phyloP scores from a whole-genome alignment of 2,329 filamentous ascomycete genomes.

The Lachnum nothofagi region DNA sequence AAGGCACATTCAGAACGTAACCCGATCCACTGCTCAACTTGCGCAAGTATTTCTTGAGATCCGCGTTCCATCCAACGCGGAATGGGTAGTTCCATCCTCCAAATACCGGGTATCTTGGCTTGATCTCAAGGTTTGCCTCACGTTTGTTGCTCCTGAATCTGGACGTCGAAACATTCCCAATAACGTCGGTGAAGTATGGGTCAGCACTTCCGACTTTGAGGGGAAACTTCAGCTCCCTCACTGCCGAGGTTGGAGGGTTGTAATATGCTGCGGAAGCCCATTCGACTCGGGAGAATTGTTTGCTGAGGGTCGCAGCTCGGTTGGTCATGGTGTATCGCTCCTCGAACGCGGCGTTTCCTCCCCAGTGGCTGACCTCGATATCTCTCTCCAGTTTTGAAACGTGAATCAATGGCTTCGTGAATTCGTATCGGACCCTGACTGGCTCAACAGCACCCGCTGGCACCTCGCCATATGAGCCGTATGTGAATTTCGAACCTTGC shows the following conservation, averaged over 20 bases:
- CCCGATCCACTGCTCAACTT: conserved; percentile 55
- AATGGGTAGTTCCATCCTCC: conserved; percentile 98
- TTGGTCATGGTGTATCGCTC: conserved; percentile 88
- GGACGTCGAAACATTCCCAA: conserved; percentile 95
- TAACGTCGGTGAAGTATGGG: conserved; percentile 91
- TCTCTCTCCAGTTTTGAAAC: conserved; percentile 78
- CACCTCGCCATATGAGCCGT: conserved; percentile 81
- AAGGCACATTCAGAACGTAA: conserved; percentile 86
- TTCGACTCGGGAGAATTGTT: conserved; percentile 70
- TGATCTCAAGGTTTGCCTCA: conserved; percentile 80
- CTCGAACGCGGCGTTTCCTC: conserved; percentile 90
- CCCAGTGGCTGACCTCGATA: conserved; percentile 95
- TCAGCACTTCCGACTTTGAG: conserved; percentile 75
- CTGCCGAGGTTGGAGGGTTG: conserved; percentile 68
- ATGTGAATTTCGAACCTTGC: conserved; percentile 79
- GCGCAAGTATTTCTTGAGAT: conserved; percentile 72
- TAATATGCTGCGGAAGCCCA: conserved; percentile 71
- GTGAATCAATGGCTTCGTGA: conserved; percentile 84
- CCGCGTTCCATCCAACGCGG: conserved; percentile 90
- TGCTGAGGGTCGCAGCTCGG: conserved; percentile 71
- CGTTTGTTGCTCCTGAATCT: conserved; percentile 72
- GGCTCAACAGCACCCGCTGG: conserved; percentile 70
- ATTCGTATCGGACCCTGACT: conserved; percentile 83
- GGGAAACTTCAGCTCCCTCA: conserved; percentile 77
- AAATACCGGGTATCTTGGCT: conserved; percentile 92